phyloP scores from a whole-genome alignment of 2,329 filamentous ascomycete species.

The Didymella exigua region DNA sequence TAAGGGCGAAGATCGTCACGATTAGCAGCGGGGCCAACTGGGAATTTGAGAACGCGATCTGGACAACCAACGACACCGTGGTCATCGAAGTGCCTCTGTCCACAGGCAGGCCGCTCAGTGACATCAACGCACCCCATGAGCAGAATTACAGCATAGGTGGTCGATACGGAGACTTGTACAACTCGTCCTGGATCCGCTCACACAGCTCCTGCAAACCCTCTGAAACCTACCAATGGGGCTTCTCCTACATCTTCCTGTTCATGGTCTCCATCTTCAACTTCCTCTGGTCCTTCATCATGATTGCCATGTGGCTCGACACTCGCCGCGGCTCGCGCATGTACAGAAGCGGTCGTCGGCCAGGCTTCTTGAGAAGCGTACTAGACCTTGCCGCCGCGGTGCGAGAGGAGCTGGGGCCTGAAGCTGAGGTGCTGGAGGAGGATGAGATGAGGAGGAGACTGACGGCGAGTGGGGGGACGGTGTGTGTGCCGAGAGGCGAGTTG shows the following conservation, averaged over 20 bases:
- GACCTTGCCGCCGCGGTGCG: conserved; percentile 35
- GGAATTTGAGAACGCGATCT: background rate
- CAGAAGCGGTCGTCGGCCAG: conserved; percentile 35
- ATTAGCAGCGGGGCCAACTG: background rate
- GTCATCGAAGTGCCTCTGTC: background rate
- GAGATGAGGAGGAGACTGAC: conserved; percentile 28
- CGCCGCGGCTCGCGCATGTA: conserved; percentile 38
- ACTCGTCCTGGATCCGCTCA: conserved; percentile 23
- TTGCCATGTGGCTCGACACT: conserved; percentile 43
- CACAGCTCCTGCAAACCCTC: conserved; percentile 39
- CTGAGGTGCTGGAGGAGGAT: conserved; percentile 28
- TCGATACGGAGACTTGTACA: conserved; percentile 28
- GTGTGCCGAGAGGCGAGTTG: conserved; percentile 33
- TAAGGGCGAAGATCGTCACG: background rate
- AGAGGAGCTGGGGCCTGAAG: conserved; percentile 33
- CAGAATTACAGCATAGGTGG: conserved; percentile 5
- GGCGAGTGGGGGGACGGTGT: conserved; percentile 28
- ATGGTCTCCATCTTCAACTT: conserved; percentile 45
- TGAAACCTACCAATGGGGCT: conserved; percentile 44
- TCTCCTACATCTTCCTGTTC: conserved; percentile 46
- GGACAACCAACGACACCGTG: background rate
- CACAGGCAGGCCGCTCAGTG: background rate
- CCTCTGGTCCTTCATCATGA: conserved; percentile 41
- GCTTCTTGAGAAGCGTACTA: conserved; percentile 36
- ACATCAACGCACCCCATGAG: background rate